phyloP scores from a whole-genome alignment of 164 flowering plant genomes.

The Dillenia suffruticosa region DNA sequence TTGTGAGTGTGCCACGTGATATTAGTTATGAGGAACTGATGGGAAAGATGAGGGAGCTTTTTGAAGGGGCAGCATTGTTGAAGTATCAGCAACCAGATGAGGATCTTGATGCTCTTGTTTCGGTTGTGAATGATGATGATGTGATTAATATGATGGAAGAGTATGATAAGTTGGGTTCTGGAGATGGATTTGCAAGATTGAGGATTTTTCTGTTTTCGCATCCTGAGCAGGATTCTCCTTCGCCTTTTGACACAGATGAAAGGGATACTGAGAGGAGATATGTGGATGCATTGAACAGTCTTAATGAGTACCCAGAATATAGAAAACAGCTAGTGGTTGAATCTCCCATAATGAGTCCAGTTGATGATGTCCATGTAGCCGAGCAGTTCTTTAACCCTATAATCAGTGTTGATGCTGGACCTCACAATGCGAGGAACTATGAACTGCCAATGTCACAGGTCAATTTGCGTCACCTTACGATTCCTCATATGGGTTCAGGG shows the following conservation, averaged over 20 bases:
- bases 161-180: constrained; percentile 82
- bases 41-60: constrained; percentile 78
- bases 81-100: constrained; percentile 99
- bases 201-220: constrained; percentile 77
- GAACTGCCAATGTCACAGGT: constrained; percentile 46
- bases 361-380: constrained; percentile 34
- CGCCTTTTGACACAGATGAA: constrained; percentile 67
- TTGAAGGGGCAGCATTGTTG: constrained; percentile 56
- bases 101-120: constrained; percentile 95
- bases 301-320: constrained; percentile 53
- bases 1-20: constrained; percentile 74
- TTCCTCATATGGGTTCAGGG: constrained; percentile 54
- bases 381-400: constrained; percentile 56
- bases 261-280: constrained; percentile 85
- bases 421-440: constrained; percentile 44
- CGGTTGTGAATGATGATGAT: constrained; percentile 97
- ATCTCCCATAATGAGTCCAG: constrained; percentile 29
- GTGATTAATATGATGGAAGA: constrained; percentile 99
- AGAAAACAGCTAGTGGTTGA: constrained; percentile 44
- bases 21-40: constrained; percentile 67
- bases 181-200: constrained; percentile 78
- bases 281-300: constrained; percentile 91
- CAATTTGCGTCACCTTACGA: constrained; percentile 45
- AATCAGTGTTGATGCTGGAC: constrained; percentile 36
- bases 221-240: constrained; percentile 56